Evolutionary conservation across 805 yeast species (phyloP), one percentile per base, ranked within the genome.

Genomic region (Kluyveromyces starmeri): DNA sequence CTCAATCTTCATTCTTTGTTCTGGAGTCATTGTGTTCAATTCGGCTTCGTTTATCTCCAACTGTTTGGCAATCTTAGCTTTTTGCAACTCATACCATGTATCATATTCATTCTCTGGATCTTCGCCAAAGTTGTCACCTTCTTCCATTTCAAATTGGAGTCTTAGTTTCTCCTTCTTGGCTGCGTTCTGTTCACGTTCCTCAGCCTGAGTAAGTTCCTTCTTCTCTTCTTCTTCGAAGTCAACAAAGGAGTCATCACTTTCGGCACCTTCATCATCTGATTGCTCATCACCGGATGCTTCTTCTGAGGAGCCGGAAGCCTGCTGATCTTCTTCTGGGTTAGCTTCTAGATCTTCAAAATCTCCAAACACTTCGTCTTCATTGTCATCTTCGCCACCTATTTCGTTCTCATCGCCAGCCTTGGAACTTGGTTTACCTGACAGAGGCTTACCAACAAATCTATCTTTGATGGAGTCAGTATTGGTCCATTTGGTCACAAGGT

Each of bases 71-170:
- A 94, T 88, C 52, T 88, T 89, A 41, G 95, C 94, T 65, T 92
- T 92, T 59, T 92, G 96, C 58, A 82, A 75, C 56, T 89, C 97
- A 56, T 89, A 92, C 98, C 98, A 92, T 0, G 96, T 86, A 49
- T 89, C 96, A 37, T 84, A 85, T 52, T 83, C 94, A 40, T 71
- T 70, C 53, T 83, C 86, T 9, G 83, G 83, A 43, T 84, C 95
- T 17, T 78, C 85, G 12, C 83, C 83, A 45, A 75, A 74, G 38
- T 75, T 79, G 28, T 75, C 76, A 38, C 75, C 78, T 44, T 72
- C 78, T 38, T 67, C 71, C 55, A 58, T 46, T 39, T 92, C 97
- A 51, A 92, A 85, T 54, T 92, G 96, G 49, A 83, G 68, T 40
- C 86, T 78, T 39, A 89, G 67, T 50, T 83, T 78, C 44, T 88